Base-by-base conservation (phyloP, 2,329 filamentous ascomycete species). In the Cyanodermella asteris region DNA sequence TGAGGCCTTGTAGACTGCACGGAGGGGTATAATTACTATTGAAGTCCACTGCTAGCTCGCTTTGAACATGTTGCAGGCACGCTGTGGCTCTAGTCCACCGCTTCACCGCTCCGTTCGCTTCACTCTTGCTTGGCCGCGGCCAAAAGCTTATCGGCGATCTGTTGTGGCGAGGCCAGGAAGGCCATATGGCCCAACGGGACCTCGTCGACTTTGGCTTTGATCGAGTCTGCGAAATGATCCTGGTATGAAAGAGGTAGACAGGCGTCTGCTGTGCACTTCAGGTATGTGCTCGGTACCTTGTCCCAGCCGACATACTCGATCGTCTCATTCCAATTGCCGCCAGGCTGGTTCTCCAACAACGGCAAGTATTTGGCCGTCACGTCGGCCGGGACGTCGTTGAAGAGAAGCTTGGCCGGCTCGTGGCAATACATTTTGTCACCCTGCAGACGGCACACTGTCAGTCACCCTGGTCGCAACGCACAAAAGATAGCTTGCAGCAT, bases 221-320 rank as follows among this genome's bases (percentile, higher is more conserved):
- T n/a, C n/a, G n/a, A n/a, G n/a, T n/a, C n/a, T n/a, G n/a, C n/a
- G n/a, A n/a, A n/a, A n/a, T n/a, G n/a, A n/a, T n/a, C n/a, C n/a
- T n/a, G n/a, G n/a, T n/a, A n/a, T n/a, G n/a, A n/a, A 9, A 20
- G 3, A 5, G 24, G 24, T 5, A 27, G 12, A 11, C 20, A 10
- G 4, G 4, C 4, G 18, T 33, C 31, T 2, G 12, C n/a, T 17
- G 28, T 22, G 19, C 28, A 31, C 5, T 26, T 13, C 5, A 31
- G 22, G 21, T 31, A 33, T 11, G 29, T 29, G 14, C 26, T 33
- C 2, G 28, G 26, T 2, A 33, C 13, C 1, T 33, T 24, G n/a
- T 21, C 28, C 31, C 31, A 33, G 4, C 28, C 31, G 9, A 16
- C 20, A 15, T 31, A 31, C n/a, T 8, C 22, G 16, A 31, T 12